Conservation (phyloP, 1,139 yeast genomes). For the Diutina scorzettiae region DNA sequence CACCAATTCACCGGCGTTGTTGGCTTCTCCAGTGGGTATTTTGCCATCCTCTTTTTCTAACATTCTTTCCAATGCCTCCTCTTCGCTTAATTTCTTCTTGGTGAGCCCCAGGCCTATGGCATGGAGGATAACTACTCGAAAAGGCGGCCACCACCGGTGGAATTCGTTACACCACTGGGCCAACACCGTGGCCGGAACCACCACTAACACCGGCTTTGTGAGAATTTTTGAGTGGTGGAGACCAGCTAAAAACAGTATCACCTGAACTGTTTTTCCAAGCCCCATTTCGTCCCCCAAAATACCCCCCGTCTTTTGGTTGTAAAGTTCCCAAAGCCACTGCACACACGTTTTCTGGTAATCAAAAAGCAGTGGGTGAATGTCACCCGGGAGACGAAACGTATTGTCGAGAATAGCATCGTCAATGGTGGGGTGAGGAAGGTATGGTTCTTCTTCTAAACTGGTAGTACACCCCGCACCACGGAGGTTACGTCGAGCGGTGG, state of each 20-base stretch:
- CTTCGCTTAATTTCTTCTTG: constrained; percentile 22
- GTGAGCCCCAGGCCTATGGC: constrained; percentile 88
- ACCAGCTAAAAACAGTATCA: constrained; percentile 83
- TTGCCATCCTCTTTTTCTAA: constrained; percentile 17
- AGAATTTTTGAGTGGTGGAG: constrained; percentile 70
- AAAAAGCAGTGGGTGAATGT: constrained; percentile 72
- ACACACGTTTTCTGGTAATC: constrained; percentile 93
- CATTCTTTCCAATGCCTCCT: constrained; percentile 38
- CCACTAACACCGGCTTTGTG: constrained; percentile 69
- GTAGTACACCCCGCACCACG: not conserved
- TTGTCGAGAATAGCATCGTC: constrained; percentile 67
- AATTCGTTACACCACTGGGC: constrained; percentile 94
- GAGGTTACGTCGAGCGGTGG: not conserved
- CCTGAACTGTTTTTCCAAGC: constrained; percentile 86
- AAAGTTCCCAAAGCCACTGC: constrained; percentile 71
- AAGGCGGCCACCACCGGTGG: constrained; percentile 97
- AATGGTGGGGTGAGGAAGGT: constrained; percentile 62
- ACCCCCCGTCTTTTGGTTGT: constrained; percentile 83
- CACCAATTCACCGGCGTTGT: constrained; percentile 33
- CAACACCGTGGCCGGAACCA: constrained; percentile 94
- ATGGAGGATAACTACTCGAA: constrained; percentile 76
- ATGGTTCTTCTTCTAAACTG: not conserved
- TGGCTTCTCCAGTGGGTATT: not conserved
- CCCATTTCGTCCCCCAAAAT: constrained; percentile 98
- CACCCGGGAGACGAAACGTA: constrained; percentile 75